Conservation (phyloP, 2,329 filamentous ascomycete species). For the Penicillium sp. region DNA sequence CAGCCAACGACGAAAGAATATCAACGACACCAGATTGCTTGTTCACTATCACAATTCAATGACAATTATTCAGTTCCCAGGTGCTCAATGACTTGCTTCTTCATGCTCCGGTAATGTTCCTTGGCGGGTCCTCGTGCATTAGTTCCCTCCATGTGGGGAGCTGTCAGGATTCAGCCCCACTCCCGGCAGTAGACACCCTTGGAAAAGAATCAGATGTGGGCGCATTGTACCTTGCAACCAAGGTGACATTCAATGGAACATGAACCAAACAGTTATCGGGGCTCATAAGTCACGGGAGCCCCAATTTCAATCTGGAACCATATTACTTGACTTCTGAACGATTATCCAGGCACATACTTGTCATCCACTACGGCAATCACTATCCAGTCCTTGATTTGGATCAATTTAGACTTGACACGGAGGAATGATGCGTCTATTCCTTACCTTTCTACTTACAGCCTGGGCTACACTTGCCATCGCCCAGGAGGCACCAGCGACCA, state of each 20-base stretch:
- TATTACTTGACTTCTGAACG: not conserved
- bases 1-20: too few relatives aligned
- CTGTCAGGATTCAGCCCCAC: not conserved
- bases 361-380: not conserved
- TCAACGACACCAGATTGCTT: too few relatives aligned
- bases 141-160: not conserved
- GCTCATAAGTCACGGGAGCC: not conserved
- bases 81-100: too few relatives aligned
- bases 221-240: constrained; percentile 8
- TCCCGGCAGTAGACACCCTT: constrained; percentile 11
- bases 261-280: not conserved
- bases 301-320: not conserved
- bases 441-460: constrained; percentile 5
- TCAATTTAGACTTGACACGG: too few relatives aligned
- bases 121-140: too few relatives aligned
- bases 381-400: not conserved
- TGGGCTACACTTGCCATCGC: constrained; percentile 7
- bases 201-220: not conserved
- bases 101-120: too few relatives aligned
- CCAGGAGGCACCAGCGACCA: constrained; percentile 8
- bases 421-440: not conserved
- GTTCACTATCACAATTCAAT: too few relatives aligned
- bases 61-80: too few relatives aligned
- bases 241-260: constrained; percentile 13
- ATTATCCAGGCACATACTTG: not conserved